phyloP scores from a whole-genome alignment of 805 yeast genomes.

The Candida piceae region DNA sequence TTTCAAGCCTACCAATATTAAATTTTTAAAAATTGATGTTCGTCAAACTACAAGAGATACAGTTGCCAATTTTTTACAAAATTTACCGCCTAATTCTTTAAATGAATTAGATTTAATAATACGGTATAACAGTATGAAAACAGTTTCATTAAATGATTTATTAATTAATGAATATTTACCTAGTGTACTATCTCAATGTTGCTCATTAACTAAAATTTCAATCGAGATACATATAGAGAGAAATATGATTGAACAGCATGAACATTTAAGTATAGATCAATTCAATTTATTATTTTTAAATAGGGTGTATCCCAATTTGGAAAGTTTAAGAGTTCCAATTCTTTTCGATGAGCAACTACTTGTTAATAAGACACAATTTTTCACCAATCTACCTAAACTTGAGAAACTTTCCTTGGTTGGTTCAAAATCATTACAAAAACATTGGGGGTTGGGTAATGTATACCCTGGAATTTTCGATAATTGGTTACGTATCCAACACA shows the following conservation, averaged over 20 bases:
- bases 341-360: constrained; percentile 28
- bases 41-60: constrained; percentile 19
- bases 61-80: constrained; percentile 12
- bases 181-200: constrained; percentile 10
- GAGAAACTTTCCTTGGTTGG: constrained; percentile 43
- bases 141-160: constrained; percentile 9
- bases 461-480: constrained; percentile 53
- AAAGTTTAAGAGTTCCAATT: constrained; percentile 36
- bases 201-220: constrained; percentile 19
- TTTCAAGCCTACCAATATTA: constrained; percentile 7
- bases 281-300: constrained; percentile 12
- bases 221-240: constrained; percentile 20
- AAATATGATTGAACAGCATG: constrained; percentile 15
- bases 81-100: constrained; percentile 14
- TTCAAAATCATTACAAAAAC: constrained; percentile 46
- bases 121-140: constrained; percentile 17
- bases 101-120: constrained; percentile 20
- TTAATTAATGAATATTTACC: constrained; percentile 5
- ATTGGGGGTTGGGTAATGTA: constrained; percentile 49
- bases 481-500: constrained; percentile 53
- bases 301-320: constrained; percentile 22
- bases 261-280: constrained; percentile 15
- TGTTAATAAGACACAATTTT: constrained; percentile 22
- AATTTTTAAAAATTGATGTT: constrained; percentile 17
- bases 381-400: constrained; percentile 27